Evolutionary conservation across 2,329 filamentous ascomycete genomes (phyloP).

Genomic region (Colletotrichum lini): DNA sequence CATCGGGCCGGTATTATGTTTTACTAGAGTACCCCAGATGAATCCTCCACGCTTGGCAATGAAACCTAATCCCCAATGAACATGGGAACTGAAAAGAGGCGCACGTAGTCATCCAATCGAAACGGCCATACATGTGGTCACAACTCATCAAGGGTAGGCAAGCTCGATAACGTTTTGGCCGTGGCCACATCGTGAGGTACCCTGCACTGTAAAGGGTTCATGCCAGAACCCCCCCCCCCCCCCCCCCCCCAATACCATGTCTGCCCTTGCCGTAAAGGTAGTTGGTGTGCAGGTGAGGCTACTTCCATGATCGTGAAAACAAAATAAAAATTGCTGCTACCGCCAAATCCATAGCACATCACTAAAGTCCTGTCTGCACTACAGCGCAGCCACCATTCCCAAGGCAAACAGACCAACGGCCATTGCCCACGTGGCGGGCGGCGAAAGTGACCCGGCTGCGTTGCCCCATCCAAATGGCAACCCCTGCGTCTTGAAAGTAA

Average conservation of each 20-base stretch:
- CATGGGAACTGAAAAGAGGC: conserved; percentile 11
- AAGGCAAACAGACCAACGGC: conserved; percentile 43
- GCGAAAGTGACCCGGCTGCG: conserved; percentile 46
- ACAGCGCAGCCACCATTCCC: conserved; percentile 45
- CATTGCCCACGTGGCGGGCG: conserved; percentile 44
- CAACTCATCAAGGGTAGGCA: too few relatives aligned
- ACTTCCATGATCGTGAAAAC: too few relatives aligned
- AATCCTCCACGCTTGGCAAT: background rate
- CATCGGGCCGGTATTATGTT: background rate
- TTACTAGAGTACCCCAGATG: background rate
- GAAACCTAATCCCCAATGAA: too few relatives aligned
- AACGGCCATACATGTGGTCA: background rate
- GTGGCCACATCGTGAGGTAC: background rate
- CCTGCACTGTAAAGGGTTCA: background rate
- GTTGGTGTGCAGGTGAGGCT: background rate
- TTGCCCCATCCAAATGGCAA: conserved; percentile 64
- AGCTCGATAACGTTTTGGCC: too few relatives aligned
- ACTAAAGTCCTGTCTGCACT: background rate
- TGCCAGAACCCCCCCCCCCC: background rate
- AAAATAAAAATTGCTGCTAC: background rate
- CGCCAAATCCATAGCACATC: background rate
- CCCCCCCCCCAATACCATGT: too few relatives aligned
- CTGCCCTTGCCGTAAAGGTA: background rate
- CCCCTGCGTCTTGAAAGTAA: conserved; percentile 78
- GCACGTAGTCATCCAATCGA: background rate